Evolutionary conservation across 2,329 filamentous ascomycete genomes (phyloP), one percentile per base, ranked within the genome.

Genomic region (Thermomyces lanuginosus): DNA sequence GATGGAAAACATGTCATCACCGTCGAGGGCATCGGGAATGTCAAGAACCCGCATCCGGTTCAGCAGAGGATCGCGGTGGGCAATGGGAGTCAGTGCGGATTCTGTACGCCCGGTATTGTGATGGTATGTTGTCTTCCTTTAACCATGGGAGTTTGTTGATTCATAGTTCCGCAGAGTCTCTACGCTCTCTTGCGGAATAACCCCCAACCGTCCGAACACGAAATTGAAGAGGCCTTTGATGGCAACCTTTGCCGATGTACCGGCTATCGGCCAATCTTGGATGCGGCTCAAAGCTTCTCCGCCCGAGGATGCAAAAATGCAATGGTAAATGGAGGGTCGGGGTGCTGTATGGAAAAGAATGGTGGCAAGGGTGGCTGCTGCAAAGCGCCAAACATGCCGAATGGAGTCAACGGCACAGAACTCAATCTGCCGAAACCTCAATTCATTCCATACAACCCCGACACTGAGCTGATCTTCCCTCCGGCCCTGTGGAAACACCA

Each of bases 1-100:
- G 89, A 95, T 50, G 89, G 89, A 22, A 98, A 98, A 51, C 89
- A 98, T 66, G 82, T 95, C 45, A 84, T 98, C 47, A 98, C 89
- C 3, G 76, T 98, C 21, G 89, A 98, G 55, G 89, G 89, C 5
- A 93, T 98, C 43, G 89, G 89, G 7, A 80, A 77, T 48, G 74
- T 80, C 15, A 76, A 89, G 50, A 71, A 66, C 21, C 89, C 89
- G 4, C 89, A 98, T 58, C 80, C 86, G 2, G 64, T 76, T 3
- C 89, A 95, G 49, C 83, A 95, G 57, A 69, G 89, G 24, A 78
- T 98, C 42, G 86, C 89, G 10, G 79, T 79, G 53, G 71, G 77
- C 16, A 89, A 92, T 56, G 89, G 89, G 25, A 92, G 81, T 40
- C 86, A 98, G 51, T 98, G 75, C 50, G 75, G 84, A 1, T 98